Base-by-base conservation (phyloP, 2,329 filamentous ascomycete species). In the Pseudocercospora fuligena region DNA sequence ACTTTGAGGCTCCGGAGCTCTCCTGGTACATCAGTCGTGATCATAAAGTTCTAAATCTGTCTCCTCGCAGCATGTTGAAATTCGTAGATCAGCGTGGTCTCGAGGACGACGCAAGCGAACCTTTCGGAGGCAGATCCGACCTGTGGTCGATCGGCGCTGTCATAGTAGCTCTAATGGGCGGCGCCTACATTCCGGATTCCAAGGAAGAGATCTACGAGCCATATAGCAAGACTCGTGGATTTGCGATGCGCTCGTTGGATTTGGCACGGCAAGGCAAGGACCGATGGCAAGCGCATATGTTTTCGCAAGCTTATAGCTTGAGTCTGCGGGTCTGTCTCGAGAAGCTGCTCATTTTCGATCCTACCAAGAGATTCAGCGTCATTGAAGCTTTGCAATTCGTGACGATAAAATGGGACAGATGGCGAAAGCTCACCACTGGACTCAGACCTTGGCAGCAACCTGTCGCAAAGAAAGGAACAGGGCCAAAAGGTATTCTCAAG, bases 61-160 rank as follows among this genome's bases (percentile, higher is more conserved):
- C 58, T 47, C 19, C 58, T 59, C 3, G 27, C 46, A 9, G 54
- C 16, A 3, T 59, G 33, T 9, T 57, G 23, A 46, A 57, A 12
- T 61, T 23, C 19, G 11, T 60, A 11, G 57, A 43, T 5, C 25
- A 59, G 19, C 31, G 19, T 29, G 33, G 31, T 46, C 19, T 23
- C 2, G 56, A 59, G 14, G 40, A 53, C 43, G 43, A 51, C 25
- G 43, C 27, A 31, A 23, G 19, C 40, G 59, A 61, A 16, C 54
- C 60, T 27, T 40, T 57, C 29, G 56, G 61, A 19, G 62, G 54
- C 33, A 59, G 57, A 21, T 53, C 56, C 29, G 68, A 70, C 47
- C 29, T 70, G 6, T 68, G 68, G 68, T 62, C 60, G 9, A 61
- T 70, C 43, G 64, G 60, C 7, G 68, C 64, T n/a, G 63, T 70